Conservation (phyloP, 345 rosid genomes). For the Mallotus nudiflorus region DNA sequence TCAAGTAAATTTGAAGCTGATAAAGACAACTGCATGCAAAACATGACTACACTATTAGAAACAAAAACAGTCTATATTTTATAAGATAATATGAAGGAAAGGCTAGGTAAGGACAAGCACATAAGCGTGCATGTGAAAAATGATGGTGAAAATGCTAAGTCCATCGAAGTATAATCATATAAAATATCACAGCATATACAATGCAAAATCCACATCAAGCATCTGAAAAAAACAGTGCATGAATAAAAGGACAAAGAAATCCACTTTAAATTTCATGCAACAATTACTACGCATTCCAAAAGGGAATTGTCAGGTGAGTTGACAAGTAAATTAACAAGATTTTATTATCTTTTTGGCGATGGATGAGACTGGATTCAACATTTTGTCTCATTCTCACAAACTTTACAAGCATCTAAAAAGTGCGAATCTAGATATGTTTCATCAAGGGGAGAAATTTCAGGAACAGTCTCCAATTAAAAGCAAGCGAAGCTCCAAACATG, state of each 20-base stretch:
- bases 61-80: no score
- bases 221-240: not conserved
- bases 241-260: not conserved
- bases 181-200: not conserved
- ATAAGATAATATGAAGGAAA: not conserved
- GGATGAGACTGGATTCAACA: not conserved
- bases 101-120: not conserved
- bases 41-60: not conserved
- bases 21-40: constrained; percentile 55
- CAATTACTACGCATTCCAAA: not conserved
- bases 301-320: not conserved
- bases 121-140: no score
- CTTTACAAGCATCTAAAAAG: not conserved
- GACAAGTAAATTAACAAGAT: not conserved
- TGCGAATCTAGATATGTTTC: not conserved
- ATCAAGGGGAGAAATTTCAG: not conserved
- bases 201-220: not conserved
- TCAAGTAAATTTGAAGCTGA: constrained; percentile 72
- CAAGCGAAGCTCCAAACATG: not conserved
- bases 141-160: no score
- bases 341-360: not conserved
- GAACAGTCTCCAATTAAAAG: not conserved
- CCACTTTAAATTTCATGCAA: no score
- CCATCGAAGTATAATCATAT: not conserved
- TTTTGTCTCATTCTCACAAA: not conserved